These are phyloP conservation scores for Botryotinia globosa DNA, from an alignment of 2,329 filamentous ascomycete species.

Conservation along the genomic window DNA sequence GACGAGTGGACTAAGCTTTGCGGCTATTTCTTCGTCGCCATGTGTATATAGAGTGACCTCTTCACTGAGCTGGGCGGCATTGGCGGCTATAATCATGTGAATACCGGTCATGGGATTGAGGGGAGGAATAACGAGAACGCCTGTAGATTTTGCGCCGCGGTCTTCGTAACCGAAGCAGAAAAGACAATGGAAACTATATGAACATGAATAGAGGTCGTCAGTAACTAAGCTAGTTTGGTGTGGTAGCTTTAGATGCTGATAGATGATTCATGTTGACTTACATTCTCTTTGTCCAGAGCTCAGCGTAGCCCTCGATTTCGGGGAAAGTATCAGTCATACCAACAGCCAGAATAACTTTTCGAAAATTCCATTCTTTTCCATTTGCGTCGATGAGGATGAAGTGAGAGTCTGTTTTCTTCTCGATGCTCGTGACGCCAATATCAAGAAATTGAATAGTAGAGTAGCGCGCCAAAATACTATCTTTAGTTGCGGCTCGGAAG, in stretches of 20 bases:
- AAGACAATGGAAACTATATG: conserved; percentile 51
- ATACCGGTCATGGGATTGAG: conserved; percentile 34
- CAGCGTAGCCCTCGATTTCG: conserved; percentile 51
- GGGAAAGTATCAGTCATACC: conserved; percentile 53
- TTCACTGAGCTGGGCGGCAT: conserved; percentile 45
- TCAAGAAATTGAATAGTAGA: conserved; percentile 38
- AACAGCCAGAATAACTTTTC: conserved; percentile 54
- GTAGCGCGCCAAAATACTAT: conserved; percentile 40
- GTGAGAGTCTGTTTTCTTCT: conserved; percentile 20
- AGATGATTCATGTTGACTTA: not conserved
- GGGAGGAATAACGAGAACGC: conserved; percentile 45
- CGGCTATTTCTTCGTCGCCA: conserved; percentile 37
- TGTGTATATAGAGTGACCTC: conserved; percentile 52
- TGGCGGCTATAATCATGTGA: conserved; percentile 43
- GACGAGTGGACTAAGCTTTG: not conserved
- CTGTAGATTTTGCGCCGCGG: conserved; percentile 45
- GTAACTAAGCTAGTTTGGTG: too few species aligned
- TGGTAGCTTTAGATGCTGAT: not conserved
- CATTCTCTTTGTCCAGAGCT: conserved; percentile 48
- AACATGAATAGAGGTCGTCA: too few species aligned
- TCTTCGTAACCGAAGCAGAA: conserved; percentile 60
- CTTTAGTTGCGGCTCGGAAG: conserved; percentile 38
- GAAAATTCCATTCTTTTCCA: conserved; percentile 46
- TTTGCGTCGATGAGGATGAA: conserved; percentile 44
- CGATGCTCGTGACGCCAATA: conserved; percentile 27